Conservation (phyloP, 148 eudicot genomes). For the Fagopyrum homotropicum region DNA sequence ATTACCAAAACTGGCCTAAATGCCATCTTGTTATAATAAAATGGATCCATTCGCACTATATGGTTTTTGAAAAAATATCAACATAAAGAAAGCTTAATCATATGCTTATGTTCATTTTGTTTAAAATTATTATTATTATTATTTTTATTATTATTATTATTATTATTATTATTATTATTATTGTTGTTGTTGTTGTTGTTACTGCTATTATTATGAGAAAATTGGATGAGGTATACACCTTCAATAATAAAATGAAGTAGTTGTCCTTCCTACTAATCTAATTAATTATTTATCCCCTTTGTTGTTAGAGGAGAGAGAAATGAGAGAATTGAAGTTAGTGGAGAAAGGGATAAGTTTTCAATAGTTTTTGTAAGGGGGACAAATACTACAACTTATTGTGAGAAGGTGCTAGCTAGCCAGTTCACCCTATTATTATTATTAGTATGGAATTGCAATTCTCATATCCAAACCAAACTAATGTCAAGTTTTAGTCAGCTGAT, state of each 20-base stretch:
- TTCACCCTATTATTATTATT: no score
- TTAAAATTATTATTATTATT: not conserved
- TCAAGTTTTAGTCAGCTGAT: not conserved
- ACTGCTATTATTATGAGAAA: not conserved
- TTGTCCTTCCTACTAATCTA: no score
- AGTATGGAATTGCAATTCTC: not conserved
- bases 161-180: no score
- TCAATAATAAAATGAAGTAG: no score
- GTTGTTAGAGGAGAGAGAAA: no score
- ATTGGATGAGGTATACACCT: not conserved
- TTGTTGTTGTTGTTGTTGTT: no score
- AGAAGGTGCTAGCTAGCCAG: no score
- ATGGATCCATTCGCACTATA: not conserved
- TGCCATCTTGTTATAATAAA: not conserved
- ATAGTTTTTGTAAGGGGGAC: no score
- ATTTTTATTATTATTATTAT: not conserved
- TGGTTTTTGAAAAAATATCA: not conserved
- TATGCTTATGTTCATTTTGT: not conserved
- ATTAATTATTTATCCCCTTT: no score
- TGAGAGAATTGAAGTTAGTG: no score
- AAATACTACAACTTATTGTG: no score
- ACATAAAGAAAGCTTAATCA: not conserved
- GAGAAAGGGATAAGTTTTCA: no score
- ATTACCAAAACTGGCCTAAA: not conserved
- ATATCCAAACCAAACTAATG: not conserved